Evolutionary conservation across 2,329 filamentous ascomycete species (phyloP).

Genomic region (Emergomyces pasteurianus): DNA sequence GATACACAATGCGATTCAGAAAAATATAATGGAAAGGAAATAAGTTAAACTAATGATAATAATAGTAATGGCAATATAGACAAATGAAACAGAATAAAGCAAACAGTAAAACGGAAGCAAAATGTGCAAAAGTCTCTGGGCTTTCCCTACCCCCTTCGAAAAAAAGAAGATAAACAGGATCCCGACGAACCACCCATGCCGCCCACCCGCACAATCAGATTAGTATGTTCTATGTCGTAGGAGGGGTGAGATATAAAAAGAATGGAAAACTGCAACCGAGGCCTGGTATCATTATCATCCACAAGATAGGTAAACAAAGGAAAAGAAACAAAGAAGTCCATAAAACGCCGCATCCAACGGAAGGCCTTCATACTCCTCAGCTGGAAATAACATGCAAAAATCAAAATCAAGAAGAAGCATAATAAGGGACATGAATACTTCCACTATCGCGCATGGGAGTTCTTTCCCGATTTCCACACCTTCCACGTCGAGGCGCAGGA

Average conservation of each 20-base stretch:
- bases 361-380: background rate
- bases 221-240: background rate
- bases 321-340: background rate
- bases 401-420: background rate
- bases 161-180: background rate
- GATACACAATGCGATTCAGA: background rate
- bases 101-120: background rate
- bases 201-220: background rate
- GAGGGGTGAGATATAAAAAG: background rate
- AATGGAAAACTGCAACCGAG: background rate
- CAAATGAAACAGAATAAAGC: background rate
- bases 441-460: background rate
- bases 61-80: background rate
- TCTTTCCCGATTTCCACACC: background rate
- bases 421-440: background rate
- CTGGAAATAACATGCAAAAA: background rate
- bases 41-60: background rate
- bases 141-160: no score
- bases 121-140: background rate
- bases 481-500: background rate
- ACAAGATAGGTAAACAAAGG: background rate
- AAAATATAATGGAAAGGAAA: no score
- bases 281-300: constrained; percentile 1
- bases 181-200: background rate
- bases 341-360: background rate